These are phyloP conservation scores for Alisma plantagoaquatica DNA, from an alignment of 106 monocot species.

Conservation along the genomic window DNA sequence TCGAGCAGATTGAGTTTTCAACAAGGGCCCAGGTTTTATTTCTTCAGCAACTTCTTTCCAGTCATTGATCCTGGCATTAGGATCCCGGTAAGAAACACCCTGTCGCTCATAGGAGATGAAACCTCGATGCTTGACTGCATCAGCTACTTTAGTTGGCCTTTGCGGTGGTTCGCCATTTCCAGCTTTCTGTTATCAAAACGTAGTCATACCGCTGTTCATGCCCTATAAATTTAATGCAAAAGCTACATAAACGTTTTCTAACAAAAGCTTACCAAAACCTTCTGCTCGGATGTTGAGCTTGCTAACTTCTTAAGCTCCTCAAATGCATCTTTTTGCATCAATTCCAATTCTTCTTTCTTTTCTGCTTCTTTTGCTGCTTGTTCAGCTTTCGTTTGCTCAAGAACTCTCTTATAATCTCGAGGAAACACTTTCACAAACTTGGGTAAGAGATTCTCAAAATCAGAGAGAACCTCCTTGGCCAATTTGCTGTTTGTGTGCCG, in stretches of 20 bases:
- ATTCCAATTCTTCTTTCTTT: slow-evolving; percentile 42
- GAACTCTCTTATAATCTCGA: slow-evolving; percentile 83
- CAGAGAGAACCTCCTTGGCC: slow-evolving; percentile 57
- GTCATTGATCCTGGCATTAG: slow-evolving; percentile 54
- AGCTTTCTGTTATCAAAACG: slow-evolving; percentile 34
- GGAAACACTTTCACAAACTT: slow-evolving; percentile 96
- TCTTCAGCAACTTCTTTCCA: slow-evolving; percentile 89
- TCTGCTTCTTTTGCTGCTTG: slow-evolving; percentile 55
- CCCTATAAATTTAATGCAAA: too few relatives aligned
- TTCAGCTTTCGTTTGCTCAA: slow-evolving; percentile 57
- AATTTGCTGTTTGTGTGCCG: slow-evolving; percentile 64
- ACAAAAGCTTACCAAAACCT: slow-evolving; percentile 16
- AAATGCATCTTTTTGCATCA: slow-evolving; percentile 65
- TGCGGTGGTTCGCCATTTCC: slow-evolving; percentile 15
- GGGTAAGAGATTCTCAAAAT: slow-evolving; percentile 55
- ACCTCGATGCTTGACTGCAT: slow-evolving; percentile 76
- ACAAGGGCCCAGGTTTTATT: slow-evolving; percentile 63
- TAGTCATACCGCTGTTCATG: too few relatives aligned
- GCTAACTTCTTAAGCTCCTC: slow-evolving; percentile 58
- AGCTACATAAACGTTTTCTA: too few relatives aligned
- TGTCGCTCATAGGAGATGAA: slow-evolving; percentile 76
- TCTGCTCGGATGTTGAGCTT: slow-evolving; percentile 19
- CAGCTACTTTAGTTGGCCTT: slow-evolving; percentile 67
- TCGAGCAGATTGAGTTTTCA: slow-evolving; percentile 92
- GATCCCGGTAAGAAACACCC: slow-evolving; percentile 69